A percentile compares a stretch with the other conserved stretches of the same genome.
Evolutionary conservation across 345 rosid species (phyloP).

Genomic region (Pugionium cornutum): DNA sequence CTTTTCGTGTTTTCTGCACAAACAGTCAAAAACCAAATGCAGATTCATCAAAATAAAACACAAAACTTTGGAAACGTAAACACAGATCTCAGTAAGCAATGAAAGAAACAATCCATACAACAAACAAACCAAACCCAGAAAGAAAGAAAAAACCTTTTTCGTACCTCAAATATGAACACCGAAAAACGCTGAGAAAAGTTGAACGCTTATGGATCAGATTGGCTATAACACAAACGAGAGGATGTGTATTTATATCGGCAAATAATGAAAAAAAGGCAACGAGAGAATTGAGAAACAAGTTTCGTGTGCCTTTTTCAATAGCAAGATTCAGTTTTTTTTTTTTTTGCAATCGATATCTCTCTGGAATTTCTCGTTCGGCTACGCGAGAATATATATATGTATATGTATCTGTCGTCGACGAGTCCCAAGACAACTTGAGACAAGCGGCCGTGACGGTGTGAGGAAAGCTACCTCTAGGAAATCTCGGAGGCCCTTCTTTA

Average conservation of each 20-base stretch:
- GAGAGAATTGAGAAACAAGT: slow-evolving; percentile 31
- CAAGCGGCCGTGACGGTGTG: slow-evolving; percentile 46
- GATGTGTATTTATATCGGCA: slow-evolving; percentile 24
- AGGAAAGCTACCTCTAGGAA: slow-evolving; percentile 28
- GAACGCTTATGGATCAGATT: slow-evolving; percentile 35
- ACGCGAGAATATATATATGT: slow-evolving; percentile 3
- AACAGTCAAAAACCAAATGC: slow-evolving; percentile 30
- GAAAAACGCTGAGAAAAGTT: slow-evolving; percentile 18
- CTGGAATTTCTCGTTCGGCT: slow-evolving; percentile 35
- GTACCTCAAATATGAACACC: slow-evolving; percentile 35
- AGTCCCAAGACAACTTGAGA: slow-evolving; percentile 43
- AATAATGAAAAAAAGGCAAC: background rate
- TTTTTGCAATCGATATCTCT: slow-evolving; percentile 19
- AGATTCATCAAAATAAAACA: slow-evolving; percentile 25
- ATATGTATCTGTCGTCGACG: slow-evolving; percentile 26
- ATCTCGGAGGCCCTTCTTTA: slow-evolving; percentile 12
- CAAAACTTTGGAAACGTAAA: slow-evolving; percentile 29
- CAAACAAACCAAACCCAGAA: background rate
- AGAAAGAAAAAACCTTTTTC: background rate
- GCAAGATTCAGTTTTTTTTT: slow-evolving; percentile 28
- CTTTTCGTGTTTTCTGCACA: slow-evolving; percentile 6
- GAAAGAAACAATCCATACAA: slow-evolving; percentile 20
- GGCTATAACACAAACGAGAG: background rate
- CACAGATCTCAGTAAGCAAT: slow-evolving; percentile 33
- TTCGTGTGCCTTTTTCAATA: slow-evolving; percentile 26